Conservation (phyloP, 2,329 filamentous ascomycete species). For the Verticillium klebahnii region DNA sequence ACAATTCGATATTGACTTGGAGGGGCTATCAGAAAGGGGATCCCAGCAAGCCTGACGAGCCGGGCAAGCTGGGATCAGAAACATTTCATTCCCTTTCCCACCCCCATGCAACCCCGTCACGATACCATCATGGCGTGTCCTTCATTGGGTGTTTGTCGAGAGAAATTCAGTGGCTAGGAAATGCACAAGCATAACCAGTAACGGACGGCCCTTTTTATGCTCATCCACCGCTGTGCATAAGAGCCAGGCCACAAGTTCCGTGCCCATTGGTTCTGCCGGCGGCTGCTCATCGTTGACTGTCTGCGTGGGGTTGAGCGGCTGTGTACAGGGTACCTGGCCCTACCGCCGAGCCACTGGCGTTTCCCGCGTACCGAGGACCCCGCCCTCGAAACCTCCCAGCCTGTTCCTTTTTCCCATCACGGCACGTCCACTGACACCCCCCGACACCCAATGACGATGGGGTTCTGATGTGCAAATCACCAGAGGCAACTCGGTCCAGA, state of each 20-base stretch:
- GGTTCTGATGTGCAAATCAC: neutral
- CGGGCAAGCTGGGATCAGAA: neutral
- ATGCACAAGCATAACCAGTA: neutral
- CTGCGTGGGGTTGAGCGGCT: neutral
- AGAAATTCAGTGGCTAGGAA: neutral
- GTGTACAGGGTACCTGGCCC: neutral
- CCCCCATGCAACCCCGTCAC: neutral
- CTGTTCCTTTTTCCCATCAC: neutral
- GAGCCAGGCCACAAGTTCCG: neutral
- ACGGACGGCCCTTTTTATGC: neutral
- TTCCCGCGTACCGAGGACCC: neutral
- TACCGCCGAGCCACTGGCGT: neutral
- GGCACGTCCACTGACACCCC: neutral
- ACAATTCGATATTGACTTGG: neutral
- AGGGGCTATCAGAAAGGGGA: neutral
- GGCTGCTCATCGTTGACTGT: constrained; percentile 3
- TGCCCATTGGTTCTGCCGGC: neutral
- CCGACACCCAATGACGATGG: neutral
- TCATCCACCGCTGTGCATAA: constrained; percentile 1
- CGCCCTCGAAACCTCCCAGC: neutral
- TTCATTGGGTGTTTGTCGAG: neutral
- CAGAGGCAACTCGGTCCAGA: neutral
- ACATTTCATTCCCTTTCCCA: no score
- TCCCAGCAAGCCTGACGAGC: neutral
- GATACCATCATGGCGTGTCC: neutral